Conservation (phyloP, 441 rosid species). For the Euphorbia celastroides region DNA sequence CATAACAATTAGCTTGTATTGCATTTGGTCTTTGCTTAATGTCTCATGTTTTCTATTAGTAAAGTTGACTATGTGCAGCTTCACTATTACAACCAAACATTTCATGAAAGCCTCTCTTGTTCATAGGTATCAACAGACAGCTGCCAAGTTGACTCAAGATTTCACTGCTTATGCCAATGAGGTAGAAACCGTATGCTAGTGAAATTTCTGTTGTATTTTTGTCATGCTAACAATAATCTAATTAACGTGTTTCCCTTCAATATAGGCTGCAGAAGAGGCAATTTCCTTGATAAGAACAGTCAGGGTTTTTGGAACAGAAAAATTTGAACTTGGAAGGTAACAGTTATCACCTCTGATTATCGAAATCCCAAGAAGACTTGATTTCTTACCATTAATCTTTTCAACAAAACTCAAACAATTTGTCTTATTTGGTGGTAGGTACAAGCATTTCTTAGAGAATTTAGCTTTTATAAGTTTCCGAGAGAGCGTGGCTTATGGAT, state of each 20-base stretch:
- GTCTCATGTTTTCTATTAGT: background rate
- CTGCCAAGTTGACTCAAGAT: conserved; percentile 51
- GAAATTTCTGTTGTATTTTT: conserved; percentile 9
- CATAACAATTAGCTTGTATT: background rate
- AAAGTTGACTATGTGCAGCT: background rate
- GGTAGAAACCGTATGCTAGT: conserved; percentile 24
- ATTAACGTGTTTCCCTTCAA: conserved; percentile 12
- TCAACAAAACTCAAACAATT: conserved; percentile 12
- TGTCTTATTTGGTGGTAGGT: conserved; percentile 30
- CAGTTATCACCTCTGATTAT: conserved; percentile 7
- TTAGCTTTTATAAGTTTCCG: conserved; percentile 33
- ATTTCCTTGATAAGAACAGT: conserved; percentile 43
- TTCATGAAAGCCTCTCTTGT: conserved; percentile 7
- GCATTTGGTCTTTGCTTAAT: background rate
- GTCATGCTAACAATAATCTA: conserved; percentile 9
- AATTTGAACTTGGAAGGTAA: conserved; percentile 48
- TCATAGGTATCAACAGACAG: conserved; percentile 46
- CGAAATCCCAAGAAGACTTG: background rate
- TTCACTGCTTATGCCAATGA: conserved; percentile 38
- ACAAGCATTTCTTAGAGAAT: conserved; percentile 38
- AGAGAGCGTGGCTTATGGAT: conserved; percentile 41
- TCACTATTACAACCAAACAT: background rate
- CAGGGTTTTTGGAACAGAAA: conserved; percentile 42
- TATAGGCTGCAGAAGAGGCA: conserved; percentile 48
- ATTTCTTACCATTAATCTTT: background rate